Evolutionary conservation across 2,329 filamentous ascomycete genomes (phyloP).

Genomic region (Aureobasidium sp.): DNA sequence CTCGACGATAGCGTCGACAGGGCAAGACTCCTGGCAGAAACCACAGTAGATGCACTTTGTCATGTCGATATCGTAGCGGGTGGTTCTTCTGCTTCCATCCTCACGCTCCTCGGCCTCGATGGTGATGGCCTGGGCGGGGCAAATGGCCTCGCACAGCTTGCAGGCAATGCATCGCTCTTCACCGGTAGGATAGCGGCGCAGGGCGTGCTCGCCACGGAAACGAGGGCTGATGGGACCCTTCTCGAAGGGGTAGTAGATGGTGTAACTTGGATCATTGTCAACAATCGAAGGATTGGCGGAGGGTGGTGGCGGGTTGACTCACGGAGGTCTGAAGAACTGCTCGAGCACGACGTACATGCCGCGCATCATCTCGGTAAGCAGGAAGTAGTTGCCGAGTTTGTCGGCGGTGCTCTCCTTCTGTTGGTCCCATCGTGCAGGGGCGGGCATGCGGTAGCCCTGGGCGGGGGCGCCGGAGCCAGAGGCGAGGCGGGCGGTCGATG

Average conservation of each 20-base stretch:
- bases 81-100: conserved; percentile 90
- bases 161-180: conserved; percentile 99
- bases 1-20: conserved; percentile 84
- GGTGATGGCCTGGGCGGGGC: conserved; percentile 95
- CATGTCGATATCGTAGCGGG: conserved; percentile 99
- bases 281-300: neutral
- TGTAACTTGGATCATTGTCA: conserved; percentile 60
- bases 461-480: conserved; percentile 72
- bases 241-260: conserved; percentile 97
- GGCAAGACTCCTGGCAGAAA: conserved; percentile 98
- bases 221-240: conserved; percentile 97
- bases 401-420: conserved; percentile 70
- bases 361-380: conserved; percentile 89
- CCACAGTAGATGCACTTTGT: conserved; percentile 99
- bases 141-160: conserved; percentile 98
- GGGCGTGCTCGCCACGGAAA: conserved; percentile 95
- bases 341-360: conserved; percentile 98
- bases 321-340: conserved; percentile 98
- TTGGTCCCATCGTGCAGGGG: conserved; percentile 72
- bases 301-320: conserved; percentile 42
- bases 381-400: conserved; percentile 85
- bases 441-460: conserved; percentile 69
- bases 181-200: conserved; percentile 91
- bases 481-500: conserved; percentile 53
- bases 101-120: conserved; percentile 98